phyloP scores from a whole-genome alignment of 495 filamentous ascomycete species.

The Trypethelium eluteriae region DNA sequence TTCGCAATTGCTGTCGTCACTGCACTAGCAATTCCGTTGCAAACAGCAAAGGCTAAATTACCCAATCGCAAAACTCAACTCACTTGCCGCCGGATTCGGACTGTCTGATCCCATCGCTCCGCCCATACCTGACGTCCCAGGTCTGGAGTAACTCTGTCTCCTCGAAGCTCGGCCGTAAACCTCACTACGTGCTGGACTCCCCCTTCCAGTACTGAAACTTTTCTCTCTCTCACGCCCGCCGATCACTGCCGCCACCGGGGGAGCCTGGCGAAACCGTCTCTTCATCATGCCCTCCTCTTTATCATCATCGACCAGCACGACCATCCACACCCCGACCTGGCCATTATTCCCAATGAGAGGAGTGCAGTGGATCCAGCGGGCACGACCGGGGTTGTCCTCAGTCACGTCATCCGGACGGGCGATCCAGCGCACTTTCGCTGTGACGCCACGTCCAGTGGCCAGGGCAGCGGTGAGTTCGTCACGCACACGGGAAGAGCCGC shows the following conservation, averaged over 20 bases:
- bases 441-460: slow-evolving; percentile 49
- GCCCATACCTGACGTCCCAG: background rate
- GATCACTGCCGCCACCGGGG: slow-evolving; percentile 22
- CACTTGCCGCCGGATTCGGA: slow-evolving; percentile 3
- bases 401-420: slow-evolving; percentile 35
- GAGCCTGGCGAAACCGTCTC: slow-evolving; percentile 22
- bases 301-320: slow-evolving; percentile 53
- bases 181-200: background rate
- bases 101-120: background rate
- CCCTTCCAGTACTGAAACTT: background rate
- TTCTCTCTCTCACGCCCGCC: slow-evolving; percentile 12
- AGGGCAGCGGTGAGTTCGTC: slow-evolving; percentile 49
- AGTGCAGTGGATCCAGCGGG: slow-evolving; percentile 58
- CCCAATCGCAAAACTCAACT: slow-evolving; percentile 1
- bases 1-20: background rate
- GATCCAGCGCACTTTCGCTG: slow-evolving; percentile 55
- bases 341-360: slow-evolving; percentile 52
- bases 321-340: slow-evolving; percentile 59
- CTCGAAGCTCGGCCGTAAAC: background rate
- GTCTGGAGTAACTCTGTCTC: background rate
- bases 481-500: slow-evolving; percentile 45
- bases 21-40: too few relatives aligned
- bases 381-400: slow-evolving; percentile 40
- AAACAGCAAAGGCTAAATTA: background rate
- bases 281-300: slow-evolving; percentile 1